Conservation (phyloP, 2,329 filamentous ascomycete species). For the Thielaviopsis ethacetica region DNA sequence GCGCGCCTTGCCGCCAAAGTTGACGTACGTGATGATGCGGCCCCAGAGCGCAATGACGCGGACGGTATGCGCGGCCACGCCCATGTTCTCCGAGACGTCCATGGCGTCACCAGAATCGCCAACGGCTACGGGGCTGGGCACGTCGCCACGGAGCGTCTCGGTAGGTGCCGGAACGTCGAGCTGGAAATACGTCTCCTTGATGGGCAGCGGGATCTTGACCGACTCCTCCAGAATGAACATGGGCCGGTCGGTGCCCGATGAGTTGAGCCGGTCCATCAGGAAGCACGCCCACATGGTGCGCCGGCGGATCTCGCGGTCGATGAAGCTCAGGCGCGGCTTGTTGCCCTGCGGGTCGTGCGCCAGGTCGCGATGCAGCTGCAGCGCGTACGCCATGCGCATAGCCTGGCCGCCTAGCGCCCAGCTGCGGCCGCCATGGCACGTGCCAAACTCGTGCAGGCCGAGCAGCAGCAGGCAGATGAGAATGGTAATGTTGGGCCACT, state of each 20-base stretch:
- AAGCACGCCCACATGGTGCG: conserved; percentile 98
- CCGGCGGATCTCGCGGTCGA: conserved; percentile 81
- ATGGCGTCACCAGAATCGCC: conserved; percentile 34
- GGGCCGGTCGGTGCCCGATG: conserved; percentile 81
- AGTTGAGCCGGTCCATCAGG: conserved; percentile 94
- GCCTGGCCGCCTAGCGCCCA: conserved; percentile 94
- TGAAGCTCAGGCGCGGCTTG: conserved; percentile 53
- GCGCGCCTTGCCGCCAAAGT: conserved; percentile 69
- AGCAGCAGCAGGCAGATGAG: conserved; percentile 78
- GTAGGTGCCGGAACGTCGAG: conserved; percentile 82
- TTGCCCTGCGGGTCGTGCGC: conserved; percentile 53
- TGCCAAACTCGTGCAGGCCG: conserved; percentile 89
- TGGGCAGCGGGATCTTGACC: conserved; percentile 74
- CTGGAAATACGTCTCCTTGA: conserved; percentile 79
- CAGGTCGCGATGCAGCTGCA: conserved; percentile 84
- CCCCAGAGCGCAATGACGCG: conserved; percentile 80
- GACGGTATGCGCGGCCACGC: conserved; percentile 80
- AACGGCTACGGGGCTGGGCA: conserved; percentile 43
- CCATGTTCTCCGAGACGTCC: conserved; percentile 60
- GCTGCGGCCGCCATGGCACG: conserved; percentile 85
- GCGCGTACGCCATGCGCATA: conserved; percentile 88
- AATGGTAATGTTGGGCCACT: conserved; percentile 92
- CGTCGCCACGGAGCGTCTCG: conserved; percentile 60
- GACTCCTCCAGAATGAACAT: conserved; percentile 83
- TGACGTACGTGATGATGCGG: conserved; percentile 73